Base-by-base conservation (phyloP, 73 alveolate species). In the Blepharisma stoltei region DNA sequence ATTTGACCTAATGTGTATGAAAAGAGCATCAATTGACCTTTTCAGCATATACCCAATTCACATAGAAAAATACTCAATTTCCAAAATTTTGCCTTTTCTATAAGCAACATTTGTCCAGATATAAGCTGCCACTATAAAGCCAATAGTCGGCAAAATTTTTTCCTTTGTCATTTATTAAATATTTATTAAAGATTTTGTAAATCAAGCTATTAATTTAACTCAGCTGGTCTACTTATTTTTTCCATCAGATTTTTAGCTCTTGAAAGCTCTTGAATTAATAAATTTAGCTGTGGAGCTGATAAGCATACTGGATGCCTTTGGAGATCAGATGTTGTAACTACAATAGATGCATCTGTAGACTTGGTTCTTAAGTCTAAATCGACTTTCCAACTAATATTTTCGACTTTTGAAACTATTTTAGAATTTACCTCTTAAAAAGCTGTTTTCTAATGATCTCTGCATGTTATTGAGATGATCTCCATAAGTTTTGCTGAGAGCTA, bases 201-300 rank as follows among this genome's bases (percentile, higher is more conserved):
- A 32, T 32, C 41, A 32, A 0, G 41, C 41, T 32, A 0, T 32
- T 32, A 32, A 32, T 32, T 32, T 32, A 32, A 32, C 41, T 32
- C 41, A 32, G 41, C 41, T 32, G 41, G 41, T 32, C 41, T 32
- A 32, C 41, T 32, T 32, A 32, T 32, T 32, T 25, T 60, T 25
- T 60, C 48, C 73, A 60, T 60, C 48, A 60, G n/a, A 20, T n/a
- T 25, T 25, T 60, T 60, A 60, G 73, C 73, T 60, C 73, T 60
- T 18, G 23, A 9, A 14, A 60, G 73, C 23, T 60, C 73, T 18
- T 60, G 73, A 25, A 14, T 25, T 38, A 60, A 60, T 25, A 60
- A 60, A 25, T n/a, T 60, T 8, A 60, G 14, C 73, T 60, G 73
- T 18, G 73, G 18, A n/a, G 46, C n/a, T 8, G 46, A 14, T 9